A percentile compares a stretch with the other conserved stretches of the same genome.
Evolutionary conservation across 768 basidiomycete species (phyloP).

Genomic region (Tylopilus rubrobrunneus): DNA sequence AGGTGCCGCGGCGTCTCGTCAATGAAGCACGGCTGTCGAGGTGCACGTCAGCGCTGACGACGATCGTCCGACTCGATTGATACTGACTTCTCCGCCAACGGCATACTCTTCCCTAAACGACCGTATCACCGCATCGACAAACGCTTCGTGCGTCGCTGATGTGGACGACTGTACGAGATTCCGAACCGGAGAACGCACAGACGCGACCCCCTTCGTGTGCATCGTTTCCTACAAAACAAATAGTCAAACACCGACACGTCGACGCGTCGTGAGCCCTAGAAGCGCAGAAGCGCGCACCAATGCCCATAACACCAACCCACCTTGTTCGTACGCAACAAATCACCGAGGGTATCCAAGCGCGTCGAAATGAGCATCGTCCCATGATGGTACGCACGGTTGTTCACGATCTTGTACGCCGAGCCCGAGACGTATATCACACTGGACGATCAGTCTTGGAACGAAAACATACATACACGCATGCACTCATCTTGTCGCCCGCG

Average conservation of each 20-base stretch:
- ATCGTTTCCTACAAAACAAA: slow-evolving; percentile 59
- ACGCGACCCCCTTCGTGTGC: slow-evolving; percentile 81
- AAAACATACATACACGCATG: background rate
- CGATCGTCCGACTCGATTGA: background rate
- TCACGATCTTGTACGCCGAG: slow-evolving; percentile 94
- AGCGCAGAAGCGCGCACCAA: background rate
- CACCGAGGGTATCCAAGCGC: slow-evolving; percentile 63
- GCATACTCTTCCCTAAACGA: slow-evolving; percentile 65
- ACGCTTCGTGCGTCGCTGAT: slow-evolving; percentile 59
- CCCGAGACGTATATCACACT: slow-evolving; percentile 74
- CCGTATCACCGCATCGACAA: slow-evolving; percentile 61
- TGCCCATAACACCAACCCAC: slow-evolving; percentile 35
- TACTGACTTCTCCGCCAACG: slow-evolving; percentile 27
- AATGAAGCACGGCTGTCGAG: slow-evolving; percentile 38
- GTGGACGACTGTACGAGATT: slow-evolving; percentile 63
- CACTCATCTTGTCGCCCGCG: slow-evolving; percentile 82
- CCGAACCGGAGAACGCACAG: slow-evolving; percentile 88
- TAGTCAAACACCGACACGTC: background rate
- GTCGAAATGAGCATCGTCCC: slow-evolving; percentile 98
- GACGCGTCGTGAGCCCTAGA: background rate
- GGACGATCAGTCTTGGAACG: background rate
- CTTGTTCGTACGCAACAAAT: slow-evolving; percentile 63
- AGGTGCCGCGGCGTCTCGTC: slow-evolving; percentile 44
- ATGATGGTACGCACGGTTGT: slow-evolving; percentile 90
- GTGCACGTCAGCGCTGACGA: background rate